These are phyloP conservation scores for Stephanodiscus triporus DNA, from an alignment of 108 stramenopile species.

Conservation along the genomic window DNA sequence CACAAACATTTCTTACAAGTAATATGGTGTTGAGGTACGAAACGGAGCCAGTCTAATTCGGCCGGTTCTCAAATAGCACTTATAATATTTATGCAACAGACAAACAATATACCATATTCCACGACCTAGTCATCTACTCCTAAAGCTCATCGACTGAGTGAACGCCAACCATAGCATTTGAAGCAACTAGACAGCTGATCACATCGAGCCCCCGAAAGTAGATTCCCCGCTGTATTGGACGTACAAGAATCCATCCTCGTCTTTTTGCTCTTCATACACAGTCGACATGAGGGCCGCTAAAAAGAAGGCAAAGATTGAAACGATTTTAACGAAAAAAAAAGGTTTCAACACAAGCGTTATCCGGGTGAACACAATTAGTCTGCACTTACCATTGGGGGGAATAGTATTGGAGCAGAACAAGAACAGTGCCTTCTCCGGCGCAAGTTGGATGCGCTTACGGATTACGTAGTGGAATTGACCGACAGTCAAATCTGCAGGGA, in stretches of 20 bases:
- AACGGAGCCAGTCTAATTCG: background rate
- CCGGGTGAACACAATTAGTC: background rate
- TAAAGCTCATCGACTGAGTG: background rate
- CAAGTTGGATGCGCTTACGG: constrained; percentile 96
- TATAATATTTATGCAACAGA: too few species aligned
- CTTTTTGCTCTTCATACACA: constrained; percentile 95
- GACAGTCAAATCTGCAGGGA: constrained; percentile 94
- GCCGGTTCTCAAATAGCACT: too few species aligned
- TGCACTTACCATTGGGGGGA: constrained; percentile 71
- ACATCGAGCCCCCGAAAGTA: constrained; percentile 83
- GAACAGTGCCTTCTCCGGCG: constrained; percentile 91
- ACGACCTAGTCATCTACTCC: background rate
- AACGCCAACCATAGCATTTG: background rate
- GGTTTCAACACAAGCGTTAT: background rate
- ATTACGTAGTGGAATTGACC: constrained; percentile 99
- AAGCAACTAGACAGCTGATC: background rate
- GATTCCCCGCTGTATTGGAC: constrained; percentile 98
- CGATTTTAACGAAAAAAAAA: background rate
- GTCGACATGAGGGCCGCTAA: constrained; percentile 94
- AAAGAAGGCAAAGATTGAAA: background rate
- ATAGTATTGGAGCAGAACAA: constrained; percentile 90
- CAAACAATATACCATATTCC: background rate
- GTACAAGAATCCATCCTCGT: constrained; percentile 98
- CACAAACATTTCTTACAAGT: background rate
- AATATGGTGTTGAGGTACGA: too few species aligned